A percentile compares a stretch with the other conserved stretches of the same genome.
Evolutionary conservation across 345 rosid genomes (phyloP).

Genomic region (Salix purpurea): DNA sequence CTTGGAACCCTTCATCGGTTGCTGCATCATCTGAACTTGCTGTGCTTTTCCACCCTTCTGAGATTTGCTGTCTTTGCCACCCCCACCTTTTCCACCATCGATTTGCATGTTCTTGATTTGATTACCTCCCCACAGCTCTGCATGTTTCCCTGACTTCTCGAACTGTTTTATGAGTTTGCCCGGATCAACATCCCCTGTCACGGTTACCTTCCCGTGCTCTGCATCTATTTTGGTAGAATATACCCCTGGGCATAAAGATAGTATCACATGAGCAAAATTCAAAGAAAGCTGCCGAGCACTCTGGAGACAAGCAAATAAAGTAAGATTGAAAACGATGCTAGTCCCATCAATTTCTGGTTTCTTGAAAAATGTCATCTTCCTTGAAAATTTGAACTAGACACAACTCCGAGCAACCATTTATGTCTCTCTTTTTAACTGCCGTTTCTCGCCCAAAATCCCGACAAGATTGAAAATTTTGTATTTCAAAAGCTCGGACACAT

Average conservation of each 20-base stretch:
- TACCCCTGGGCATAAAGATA: conserved; percentile 50
- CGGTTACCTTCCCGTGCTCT: conserved; percentile 84
- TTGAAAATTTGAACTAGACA: neutral
- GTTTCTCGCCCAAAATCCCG: neutral
- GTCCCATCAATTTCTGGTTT: neutral
- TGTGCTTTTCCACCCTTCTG: conserved; percentile 47
- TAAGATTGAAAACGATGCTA: neutral
- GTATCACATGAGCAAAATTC: neutral
- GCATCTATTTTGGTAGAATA: conserved; percentile 53
- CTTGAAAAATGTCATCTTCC: neutral
- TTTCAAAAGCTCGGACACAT: neutral
- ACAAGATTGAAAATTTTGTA: neutral
- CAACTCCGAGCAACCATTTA: neutral
- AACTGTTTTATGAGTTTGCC: conserved; percentile 65
- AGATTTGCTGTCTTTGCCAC: conserved; percentile 43
- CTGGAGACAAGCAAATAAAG: neutral
- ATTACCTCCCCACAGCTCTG: conserved; percentile 65
- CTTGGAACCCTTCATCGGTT: conserved; percentile 42
- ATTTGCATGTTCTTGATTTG: conserved; percentile 52
- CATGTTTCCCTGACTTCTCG: conserved; percentile 81
- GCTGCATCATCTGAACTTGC: conserved; percentile 32
- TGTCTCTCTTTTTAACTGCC: neutral
- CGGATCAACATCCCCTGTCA: conserved; percentile 80
- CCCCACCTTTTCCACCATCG: conserved; percentile 26
- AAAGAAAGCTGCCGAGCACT: neutral